A percentile compares a stretch with the other conserved stretches of the same genome.
These are phyloP conservation scores for Fraxinus floribunda DNA, from an alignment of 305 asterid species.

Conservation along the genomic window DNA sequence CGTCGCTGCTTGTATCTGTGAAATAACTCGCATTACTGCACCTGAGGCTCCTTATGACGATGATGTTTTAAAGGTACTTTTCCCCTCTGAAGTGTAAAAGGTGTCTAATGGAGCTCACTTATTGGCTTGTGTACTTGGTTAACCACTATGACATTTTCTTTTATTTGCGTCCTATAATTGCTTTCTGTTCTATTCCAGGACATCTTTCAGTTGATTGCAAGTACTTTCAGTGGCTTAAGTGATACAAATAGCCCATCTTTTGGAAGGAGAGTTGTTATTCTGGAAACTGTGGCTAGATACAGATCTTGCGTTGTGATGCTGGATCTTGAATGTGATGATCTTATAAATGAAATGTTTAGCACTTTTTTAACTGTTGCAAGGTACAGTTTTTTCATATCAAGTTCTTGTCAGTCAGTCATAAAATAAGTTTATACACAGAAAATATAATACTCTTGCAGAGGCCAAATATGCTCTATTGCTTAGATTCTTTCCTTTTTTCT, in stretches of 20 bases:
- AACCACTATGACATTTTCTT: constrained; percentile 14
- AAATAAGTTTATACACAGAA: constrained; percentile 12
- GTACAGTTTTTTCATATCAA: constrained; percentile 37
- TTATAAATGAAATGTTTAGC: constrained; percentile 77
- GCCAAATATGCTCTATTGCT: constrained; percentile 4
- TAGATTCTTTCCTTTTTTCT: constrained; percentile 13
- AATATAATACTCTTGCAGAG: not conserved
- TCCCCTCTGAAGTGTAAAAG: constrained; percentile 20
- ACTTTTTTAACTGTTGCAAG: constrained; percentile 81
- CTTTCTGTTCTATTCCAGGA: constrained; percentile 56
- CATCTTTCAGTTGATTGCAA: constrained; percentile 76
- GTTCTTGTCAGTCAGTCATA: constrained; percentile 17
- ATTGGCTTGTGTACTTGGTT: constrained; percentile 14
- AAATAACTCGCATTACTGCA: constrained; percentile 96
- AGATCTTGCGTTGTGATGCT: constrained; percentile 96
- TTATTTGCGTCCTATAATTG: constrained; percentile 24
- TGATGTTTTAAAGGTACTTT: constrained; percentile 69
- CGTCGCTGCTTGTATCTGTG: constrained; percentile 93
- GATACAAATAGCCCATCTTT: constrained; percentile 72
- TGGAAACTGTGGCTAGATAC: constrained; percentile 94
- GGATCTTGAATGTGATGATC: constrained; percentile 98
- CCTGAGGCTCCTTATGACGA: constrained; percentile 89
- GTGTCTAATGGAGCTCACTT: constrained; percentile 17
- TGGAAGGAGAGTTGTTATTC: constrained; percentile 85
- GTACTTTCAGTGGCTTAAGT: constrained; percentile 87